These are phyloP conservation scores for Rosa rugosa DNA, from an alignment of 306 rosid genomes.

Conservation along the genomic window DNA sequence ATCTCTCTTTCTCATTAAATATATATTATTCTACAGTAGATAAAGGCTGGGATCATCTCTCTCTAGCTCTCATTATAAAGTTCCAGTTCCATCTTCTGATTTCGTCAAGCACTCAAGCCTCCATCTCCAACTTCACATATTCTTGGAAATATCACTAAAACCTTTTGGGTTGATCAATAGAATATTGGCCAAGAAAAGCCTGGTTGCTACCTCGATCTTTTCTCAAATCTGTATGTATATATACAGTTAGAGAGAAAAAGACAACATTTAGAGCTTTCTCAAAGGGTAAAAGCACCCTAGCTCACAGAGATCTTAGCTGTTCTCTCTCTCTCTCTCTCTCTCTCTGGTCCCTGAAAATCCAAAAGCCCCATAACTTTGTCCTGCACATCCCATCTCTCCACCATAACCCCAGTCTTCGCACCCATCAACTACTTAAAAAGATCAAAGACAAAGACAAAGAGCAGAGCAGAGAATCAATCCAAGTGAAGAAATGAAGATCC, in stretches of 20 bases:
- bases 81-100: conserved; percentile 16
- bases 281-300: conserved; percentile 33
- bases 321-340: conserved; percentile 15
- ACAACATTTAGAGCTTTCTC: conserved; percentile 30
- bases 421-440: background rate
- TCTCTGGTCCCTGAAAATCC: conserved; percentile 38
- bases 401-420: background rate
- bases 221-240: background rate
- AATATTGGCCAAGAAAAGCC: conserved; percentile 28
- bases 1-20: background rate
- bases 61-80: background rate
- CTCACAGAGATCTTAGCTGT: conserved; percentile 35
- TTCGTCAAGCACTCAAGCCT: conserved; percentile 24
- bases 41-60: background rate
- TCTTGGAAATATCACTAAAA: conserved; percentile 21
- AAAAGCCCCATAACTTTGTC: conserved; percentile 65
- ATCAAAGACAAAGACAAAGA: background rate
- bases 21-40: background rate
- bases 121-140: conserved; percentile 27
- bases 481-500: conserved; percentile 66
- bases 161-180: background rate
- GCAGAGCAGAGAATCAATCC: background rate
- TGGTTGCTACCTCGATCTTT: conserved; percentile 39
- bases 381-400: conserved; percentile 18
- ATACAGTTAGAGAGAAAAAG: conserved; percentile 13